A percentile compares a stretch with the other conserved stretches of the same genome.
Conservation (phyloP, 2,329 filamentous ascomycete genomes). For the Pyrenochaeta sp. region DNA sequence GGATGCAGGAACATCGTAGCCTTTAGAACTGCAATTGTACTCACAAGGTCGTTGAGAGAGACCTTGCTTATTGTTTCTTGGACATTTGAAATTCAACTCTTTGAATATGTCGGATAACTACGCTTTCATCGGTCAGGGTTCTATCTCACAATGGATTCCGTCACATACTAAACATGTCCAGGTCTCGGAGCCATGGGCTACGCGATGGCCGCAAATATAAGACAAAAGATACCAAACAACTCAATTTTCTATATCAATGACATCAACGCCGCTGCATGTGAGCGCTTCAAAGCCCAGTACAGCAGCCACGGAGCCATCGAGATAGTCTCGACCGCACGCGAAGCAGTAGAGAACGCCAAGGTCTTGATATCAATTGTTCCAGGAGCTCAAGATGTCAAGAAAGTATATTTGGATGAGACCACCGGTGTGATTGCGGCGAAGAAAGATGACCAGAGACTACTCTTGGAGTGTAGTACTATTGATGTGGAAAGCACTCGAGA, state of each 20-base stretch:
- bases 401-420: conserved; percentile 38
- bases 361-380: conserved; percentile 43
- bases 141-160: neutral
- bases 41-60: neutral
- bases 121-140: conserved; percentile 38
- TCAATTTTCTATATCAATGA: conserved; percentile 42
- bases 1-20: neutral
- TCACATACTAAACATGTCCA: conserved; percentile 3
- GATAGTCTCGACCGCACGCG: conserved; percentile 35
- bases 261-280: conserved; percentile 33
- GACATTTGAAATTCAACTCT: neutral
- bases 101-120: conserved; percentile 36
- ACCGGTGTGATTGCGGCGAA: conserved; percentile 35
- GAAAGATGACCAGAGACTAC: conserved; percentile 26
- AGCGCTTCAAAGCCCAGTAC: conserved; percentile 33
- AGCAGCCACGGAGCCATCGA: conserved; percentile 29
- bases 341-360: conserved; percentile 39
- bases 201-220: conserved; percentile 43
- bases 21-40: neutral
- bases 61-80: neutral
- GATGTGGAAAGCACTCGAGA: conserved; percentile 38
- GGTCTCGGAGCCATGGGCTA: conserved; percentile 49
- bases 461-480: conserved; percentile 46
- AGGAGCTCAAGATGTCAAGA: conserved; percentile 34
- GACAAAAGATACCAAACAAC: conserved; percentile 29